phyloP scores from a whole-genome alignment of 75 land plant genomes.

The Picea sitchensis region DNA sequence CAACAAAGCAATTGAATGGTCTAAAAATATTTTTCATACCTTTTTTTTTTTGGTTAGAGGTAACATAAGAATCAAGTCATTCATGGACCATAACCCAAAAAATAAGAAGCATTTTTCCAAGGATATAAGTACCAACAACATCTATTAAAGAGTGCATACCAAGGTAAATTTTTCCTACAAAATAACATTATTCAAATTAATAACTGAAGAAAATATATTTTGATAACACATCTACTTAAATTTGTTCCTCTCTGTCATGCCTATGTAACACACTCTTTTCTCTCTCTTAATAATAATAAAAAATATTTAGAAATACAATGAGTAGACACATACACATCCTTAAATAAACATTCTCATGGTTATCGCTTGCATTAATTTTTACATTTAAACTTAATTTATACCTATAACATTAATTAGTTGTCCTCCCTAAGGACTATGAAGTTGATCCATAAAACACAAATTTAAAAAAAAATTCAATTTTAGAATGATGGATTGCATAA shows the following conservation, averaged over 20 bases:
- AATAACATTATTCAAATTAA: not conserved
- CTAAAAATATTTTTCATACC: constrained; percentile 38
- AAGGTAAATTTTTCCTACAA: constrained; percentile 73
- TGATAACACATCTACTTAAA: not conserved
- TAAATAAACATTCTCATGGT: too few relatives aligned
- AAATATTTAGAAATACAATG: too few relatives aligned
- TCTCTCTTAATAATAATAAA: too few relatives aligned
- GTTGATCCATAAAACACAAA: too few relatives aligned
- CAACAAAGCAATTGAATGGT: too few relatives aligned
- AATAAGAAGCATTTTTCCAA: constrained; percentile 57
- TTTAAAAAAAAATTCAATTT: too few relatives aligned
- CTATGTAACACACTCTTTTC: not conserved
- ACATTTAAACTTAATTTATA: too few relatives aligned
- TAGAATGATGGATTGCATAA: too few relatives aligned
- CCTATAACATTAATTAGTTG: too few relatives aligned
- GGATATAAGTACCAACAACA: constrained; percentile 52
- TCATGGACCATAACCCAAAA: constrained; percentile 66
- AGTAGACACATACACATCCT: too few relatives aligned
- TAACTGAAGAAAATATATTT: not conserved
- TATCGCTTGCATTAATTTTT: too few relatives aligned
- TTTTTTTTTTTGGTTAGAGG: constrained; percentile 53
- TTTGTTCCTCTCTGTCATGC: not conserved
- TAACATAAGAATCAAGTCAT: constrained; percentile 64
- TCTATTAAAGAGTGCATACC: constrained; percentile 29
- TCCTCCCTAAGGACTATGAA: too few relatives aligned